A percentile compares a stretch with the other conserved stretches of the same genome.
Evolutionary conservation across 2,329 filamentous ascomycete species (phyloP).

Genomic region (Aspergillus ibericus): DNA sequence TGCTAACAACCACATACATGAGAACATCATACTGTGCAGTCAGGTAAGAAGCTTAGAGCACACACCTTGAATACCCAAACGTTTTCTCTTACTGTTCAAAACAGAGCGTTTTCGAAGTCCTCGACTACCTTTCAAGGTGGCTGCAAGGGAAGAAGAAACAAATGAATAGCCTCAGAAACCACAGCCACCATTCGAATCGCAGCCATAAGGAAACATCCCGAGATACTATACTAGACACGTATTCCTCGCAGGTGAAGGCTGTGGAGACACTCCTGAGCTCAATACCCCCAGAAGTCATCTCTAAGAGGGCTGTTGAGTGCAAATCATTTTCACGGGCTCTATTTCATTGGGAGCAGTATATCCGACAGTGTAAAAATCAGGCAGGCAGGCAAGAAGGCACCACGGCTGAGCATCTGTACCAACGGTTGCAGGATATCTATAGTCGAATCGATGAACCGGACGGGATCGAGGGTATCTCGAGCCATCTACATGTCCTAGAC

Average conservation of each 20-base stretch:
- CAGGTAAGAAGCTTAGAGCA: constrained; percentile 61
- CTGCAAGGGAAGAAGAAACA: constrained; percentile 72
- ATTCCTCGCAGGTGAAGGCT: constrained; percentile 51
- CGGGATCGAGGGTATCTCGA: constrained; percentile 89
- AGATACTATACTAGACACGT: constrained; percentile 33
- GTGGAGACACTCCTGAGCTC: constrained; percentile 72
- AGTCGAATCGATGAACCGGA: constrained; percentile 97
- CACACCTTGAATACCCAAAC: not conserved
- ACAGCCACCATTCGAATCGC: constrained; percentile 29
- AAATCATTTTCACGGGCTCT: constrained; percentile 88
- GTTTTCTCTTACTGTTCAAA: not conserved
- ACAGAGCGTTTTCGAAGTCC: constrained; percentile 80
- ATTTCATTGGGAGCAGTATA: constrained; percentile 93
- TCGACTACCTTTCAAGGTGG: constrained; percentile 93
- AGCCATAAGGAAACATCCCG: constrained; percentile 28
- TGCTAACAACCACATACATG: constrained; percentile 60
- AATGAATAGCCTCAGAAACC: constrained; percentile 33
- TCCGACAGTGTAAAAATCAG: constrained; percentile 57
- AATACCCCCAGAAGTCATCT: constrained; percentile 71
- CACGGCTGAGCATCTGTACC: constrained; percentile 64
- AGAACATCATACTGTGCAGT: constrained; percentile 80
- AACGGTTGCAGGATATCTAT: constrained; percentile 88
- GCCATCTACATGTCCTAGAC: constrained; percentile 80
- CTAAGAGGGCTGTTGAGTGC: constrained; percentile 85
- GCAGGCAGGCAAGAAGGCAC: constrained; percentile 51